These are phyloP conservation scores for Chaetomium tenue DNA, from an alignment of 495 filamentous ascomycete species.

Conservation along the genomic window DNA sequence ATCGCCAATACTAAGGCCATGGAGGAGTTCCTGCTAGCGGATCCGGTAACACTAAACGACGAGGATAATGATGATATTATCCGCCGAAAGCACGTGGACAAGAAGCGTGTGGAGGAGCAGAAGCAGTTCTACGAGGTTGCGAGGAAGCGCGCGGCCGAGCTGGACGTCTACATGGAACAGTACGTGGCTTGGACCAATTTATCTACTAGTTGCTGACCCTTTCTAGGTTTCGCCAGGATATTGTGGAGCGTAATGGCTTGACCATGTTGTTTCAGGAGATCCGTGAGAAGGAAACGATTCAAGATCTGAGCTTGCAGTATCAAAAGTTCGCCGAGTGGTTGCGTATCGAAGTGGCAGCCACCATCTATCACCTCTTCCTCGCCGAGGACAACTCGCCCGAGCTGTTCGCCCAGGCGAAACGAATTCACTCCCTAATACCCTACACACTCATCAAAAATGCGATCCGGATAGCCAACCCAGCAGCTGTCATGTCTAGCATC, in stretches of 20 bases:
- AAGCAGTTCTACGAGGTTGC: conserved; percentile 94
- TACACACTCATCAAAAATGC: conserved; percentile 94
- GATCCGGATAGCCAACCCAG: conserved; percentile 92
- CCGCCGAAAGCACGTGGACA: conserved; percentile 77
- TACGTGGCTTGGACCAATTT: conserved; percentile 43
- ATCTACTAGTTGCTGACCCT: not conserved
- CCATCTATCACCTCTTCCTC: conserved; percentile 94
- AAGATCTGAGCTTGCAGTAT: conserved; percentile 88
- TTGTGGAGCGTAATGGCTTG: conserved; percentile 69
- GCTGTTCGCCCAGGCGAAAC: conserved; percentile 87
- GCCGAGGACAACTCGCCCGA: conserved; percentile 98
- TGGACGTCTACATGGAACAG: conserved; percentile 98
- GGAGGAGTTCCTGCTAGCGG: conserved; percentile 70
- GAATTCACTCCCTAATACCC: conserved; percentile 89
- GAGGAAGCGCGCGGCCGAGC: conserved; percentile 78
- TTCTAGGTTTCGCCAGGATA: conserved; percentile 55
- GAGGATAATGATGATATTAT: conserved; percentile 80
- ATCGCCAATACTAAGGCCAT: conserved; percentile 79
- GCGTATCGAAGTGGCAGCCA: conserved; percentile 94
- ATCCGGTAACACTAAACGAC: conserved; percentile 69
- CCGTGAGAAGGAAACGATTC: conserved; percentile 76
- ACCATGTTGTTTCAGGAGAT: conserved; percentile 94
- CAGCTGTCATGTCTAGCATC: conserved; percentile 88
- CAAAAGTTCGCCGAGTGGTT: conserved; percentile 99
- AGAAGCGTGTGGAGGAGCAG: conserved; percentile 86